Base-by-base conservation (phyloP, 2,329 filamentous ascomycete genomes). In the Stemphylium beticola region DNA sequence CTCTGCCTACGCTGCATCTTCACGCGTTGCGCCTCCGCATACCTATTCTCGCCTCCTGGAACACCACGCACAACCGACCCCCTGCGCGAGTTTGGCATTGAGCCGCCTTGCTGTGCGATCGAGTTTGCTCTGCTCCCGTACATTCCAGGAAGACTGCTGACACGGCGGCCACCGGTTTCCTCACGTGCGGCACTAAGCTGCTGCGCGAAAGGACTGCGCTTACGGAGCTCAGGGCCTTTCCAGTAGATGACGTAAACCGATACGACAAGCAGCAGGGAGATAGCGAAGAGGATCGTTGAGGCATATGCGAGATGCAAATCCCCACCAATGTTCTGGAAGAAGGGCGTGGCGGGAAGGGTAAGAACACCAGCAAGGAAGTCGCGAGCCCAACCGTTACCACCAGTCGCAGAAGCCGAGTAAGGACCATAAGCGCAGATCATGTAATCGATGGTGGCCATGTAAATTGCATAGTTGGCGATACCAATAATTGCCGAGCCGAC, bases 391-490 rank as follows among this genome's bases (percentile, higher is more conserved):
- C 89, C 89, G 57, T 92, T 92, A 9, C 89, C 89, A 36, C 89
- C 89, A 0, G 90, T 92, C 0, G 90, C 89, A 0, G 88, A 91
- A 1, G 89, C 89, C 2, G 87, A 86, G 72, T 91, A 92, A 0
- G 86, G 86, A 0, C 89, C 89, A 65, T 91, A 89, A 0, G 88
- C 86, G 53, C 86, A 87, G 32, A 91, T 84, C 86, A 91, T 91
- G 77, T 92, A 92, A 74, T 92, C 88, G 61, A 91, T 89, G 0
- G 88, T 91, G 0, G 88, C 87, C 87, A 91, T 90, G 76, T 91
- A 91, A 55, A 91, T 90, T 38, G 83, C 77, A 54, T 89, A 90
- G 46, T 72, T 92, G 49, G 89, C 89, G 49, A 92, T 87, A 31
- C 89, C 89, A 45, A 92, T 87, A 41, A 91, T 79, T 14, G 81